These are phyloP conservation scores for Phyllostachys edulis DNA, from an alignment of 176 grass and related monocot genomes.

Conservation along the genomic window DNA sequence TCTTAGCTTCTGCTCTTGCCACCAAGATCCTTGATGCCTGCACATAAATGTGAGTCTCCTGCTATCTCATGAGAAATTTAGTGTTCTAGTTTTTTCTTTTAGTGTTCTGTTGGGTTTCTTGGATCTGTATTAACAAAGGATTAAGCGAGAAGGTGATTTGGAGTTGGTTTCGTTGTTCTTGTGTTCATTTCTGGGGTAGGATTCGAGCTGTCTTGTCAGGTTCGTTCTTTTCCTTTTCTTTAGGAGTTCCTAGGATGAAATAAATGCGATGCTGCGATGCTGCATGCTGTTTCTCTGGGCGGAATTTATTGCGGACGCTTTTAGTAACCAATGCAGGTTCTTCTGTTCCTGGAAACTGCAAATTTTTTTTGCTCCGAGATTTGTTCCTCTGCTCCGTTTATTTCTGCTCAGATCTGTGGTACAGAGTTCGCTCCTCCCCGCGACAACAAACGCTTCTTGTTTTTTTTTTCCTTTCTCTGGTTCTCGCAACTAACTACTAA, in stretches of 20 bases:
- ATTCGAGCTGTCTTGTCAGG: slow-evolving; percentile 31
- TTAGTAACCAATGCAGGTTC: slow-evolving; percentile 55
- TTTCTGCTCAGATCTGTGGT: slow-evolving; percentile 48
- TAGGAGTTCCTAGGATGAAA: slow-evolving; percentile 14
- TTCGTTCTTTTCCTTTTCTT: slow-evolving; percentile 18
- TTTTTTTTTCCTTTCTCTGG: not conserved
- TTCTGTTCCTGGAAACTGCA: slow-evolving; percentile 39
- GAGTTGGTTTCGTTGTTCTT: slow-evolving; percentile 3
- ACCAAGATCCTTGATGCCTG: slow-evolving; percentile 33
- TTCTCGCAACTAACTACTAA: slow-evolving; percentile 25
- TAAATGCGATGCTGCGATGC: slow-evolving; percentile 41
- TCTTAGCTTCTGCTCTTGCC: slow-evolving; percentile 18
- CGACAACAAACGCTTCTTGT: slow-evolving; percentile 20
- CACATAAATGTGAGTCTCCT: slow-evolving; percentile 36
- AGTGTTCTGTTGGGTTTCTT: slow-evolving; percentile 6
- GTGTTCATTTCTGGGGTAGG: not conserved
- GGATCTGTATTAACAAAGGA: slow-evolving; percentile 21
- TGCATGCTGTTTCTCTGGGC: slow-evolving; percentile 30
- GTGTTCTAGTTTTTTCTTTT: too few relatives aligned
- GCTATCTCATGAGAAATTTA: not conserved
- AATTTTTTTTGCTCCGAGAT: slow-evolving; percentile 28
- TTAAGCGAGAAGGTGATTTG: not conserved
- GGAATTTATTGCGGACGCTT: slow-evolving; percentile 45
- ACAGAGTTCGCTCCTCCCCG: not conserved
- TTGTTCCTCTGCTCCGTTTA: slow-evolving; percentile 20